Evolutionary conservation across 257 asterid species (phyloP), one percentile per base, ranked within the genome.

Genomic region (Haberlea rhodopensis): DNA sequence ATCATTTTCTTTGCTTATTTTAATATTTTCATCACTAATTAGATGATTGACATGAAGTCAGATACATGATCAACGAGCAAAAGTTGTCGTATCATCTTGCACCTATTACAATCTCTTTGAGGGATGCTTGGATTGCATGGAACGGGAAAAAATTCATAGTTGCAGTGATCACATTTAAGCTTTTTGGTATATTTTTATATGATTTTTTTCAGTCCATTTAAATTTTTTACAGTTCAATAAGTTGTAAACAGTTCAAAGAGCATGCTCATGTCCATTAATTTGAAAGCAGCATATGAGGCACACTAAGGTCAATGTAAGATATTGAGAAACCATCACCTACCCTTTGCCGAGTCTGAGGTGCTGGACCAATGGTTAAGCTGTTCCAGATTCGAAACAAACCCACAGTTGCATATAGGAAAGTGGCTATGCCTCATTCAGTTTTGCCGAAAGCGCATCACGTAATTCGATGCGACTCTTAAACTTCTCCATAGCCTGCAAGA

Each of bases 401-500:
- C 26, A 61, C 59, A 57, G 62, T 46, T 70, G 59, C 57, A 58
- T 26, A 62, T n/a, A 68, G 13, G 66, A 69, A 69, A 25, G 24
- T 57, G 46, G 62, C 10, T 61, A 21, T 76, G 89, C 98, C 99
- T 85, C 84, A 69, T 81, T 82, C 32, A 89, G 87, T 76, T 89
- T 89, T 21, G 76, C 70, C 20, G 86, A 73, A 37, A 92, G 94
- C 79, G 84, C 85, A 53, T 92, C 97, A 26, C 87, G 85, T 78
- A 89, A 76, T 72, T 80, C 90, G 34, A 92, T 84, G 75, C 97
- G 94, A 66, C 65, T 70, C 89, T 85, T 85, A 73, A 89, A 74
- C 68, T 82, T 85, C 80, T 89, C 96, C 89, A 89, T 77, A n/a
- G 95, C 94, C 75, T 84, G 86, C 91, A 87, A 78, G 61, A 92